A percentile compares a stretch with the other conserved stretches of the same genome.
These are phyloP conservation scores for Solanum verrucosum DNA, from an alignment of 257 asterid species.

Conservation along the genomic window DNA sequence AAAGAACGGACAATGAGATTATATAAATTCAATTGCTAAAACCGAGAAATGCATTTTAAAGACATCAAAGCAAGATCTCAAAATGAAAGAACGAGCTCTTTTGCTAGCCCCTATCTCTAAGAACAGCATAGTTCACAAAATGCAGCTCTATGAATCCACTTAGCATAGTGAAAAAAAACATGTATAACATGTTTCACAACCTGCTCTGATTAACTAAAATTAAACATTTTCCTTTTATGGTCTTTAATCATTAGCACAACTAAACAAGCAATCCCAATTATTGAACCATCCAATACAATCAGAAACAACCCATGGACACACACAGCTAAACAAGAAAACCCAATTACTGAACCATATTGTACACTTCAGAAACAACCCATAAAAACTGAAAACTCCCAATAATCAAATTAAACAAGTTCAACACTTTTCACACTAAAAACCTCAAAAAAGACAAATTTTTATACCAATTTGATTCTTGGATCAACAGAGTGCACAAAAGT, in stretches of 20 bases:
- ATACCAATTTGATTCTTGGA: conserved; percentile 89
- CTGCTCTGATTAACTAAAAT: neutral
- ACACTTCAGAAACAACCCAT: neutral
- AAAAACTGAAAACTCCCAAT: neutral
- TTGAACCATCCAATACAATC: neutral
- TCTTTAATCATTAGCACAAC: neutral
- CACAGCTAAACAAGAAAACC: neutral
- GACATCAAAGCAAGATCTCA: neutral
- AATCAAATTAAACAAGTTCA: neutral
- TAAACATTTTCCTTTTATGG: neutral
- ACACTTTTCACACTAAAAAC: neutral
- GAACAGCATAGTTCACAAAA: neutral
- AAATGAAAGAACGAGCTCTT: neutral
- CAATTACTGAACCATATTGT: neutral
- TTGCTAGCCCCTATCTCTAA: neutral
- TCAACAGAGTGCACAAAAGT: conserved; percentile 92
- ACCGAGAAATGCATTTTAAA: neutral
- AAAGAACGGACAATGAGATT: neutral
- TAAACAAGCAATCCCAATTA: neutral
- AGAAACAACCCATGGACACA: neutral
- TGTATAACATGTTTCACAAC: neutral
- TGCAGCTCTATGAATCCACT: neutral
- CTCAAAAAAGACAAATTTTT: neutral
- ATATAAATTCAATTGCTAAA: neutral
- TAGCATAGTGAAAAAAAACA: neutral